Percentiles rank a stretch among this genome's conserved stretches.
These are phyloP conservation scores for Chaetomium tenue DNA, from an alignment of 495 filamentous ascomycete genomes.

Conservation along the genomic window DNA sequence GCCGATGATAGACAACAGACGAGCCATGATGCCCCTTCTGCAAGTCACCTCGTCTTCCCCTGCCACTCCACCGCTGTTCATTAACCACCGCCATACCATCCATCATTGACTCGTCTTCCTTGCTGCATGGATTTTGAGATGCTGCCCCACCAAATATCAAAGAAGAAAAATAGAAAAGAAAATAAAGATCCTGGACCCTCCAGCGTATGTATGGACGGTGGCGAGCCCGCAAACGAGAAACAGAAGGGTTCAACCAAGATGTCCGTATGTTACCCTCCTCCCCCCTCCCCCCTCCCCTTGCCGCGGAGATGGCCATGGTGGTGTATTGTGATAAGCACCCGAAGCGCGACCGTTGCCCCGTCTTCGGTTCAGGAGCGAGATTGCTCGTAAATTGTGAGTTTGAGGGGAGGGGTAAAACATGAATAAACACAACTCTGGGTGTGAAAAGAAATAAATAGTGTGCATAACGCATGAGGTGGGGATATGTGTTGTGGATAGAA, in stretches of 20 bases:
- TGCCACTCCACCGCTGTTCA: neutral
- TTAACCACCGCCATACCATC: constrained; percentile 1
- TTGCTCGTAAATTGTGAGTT: neutral
- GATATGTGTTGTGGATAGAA: neutral
- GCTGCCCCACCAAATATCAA: neutral
- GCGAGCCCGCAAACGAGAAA: too few relatives aligned
- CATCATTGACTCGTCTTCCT: neutral
- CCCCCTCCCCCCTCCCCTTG: too few relatives aligned
- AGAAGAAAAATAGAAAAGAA: neutral
- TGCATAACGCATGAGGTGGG: neutral
- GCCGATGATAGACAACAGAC: neutral
- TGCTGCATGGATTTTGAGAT: neutral
- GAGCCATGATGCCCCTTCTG: neutral
- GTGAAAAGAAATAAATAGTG: neutral
- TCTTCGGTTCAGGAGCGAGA: too few relatives aligned
- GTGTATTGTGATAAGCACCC: too few relatives aligned
- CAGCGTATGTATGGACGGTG: too few relatives aligned
- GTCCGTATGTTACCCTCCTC: too few relatives aligned
- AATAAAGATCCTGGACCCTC: too few relatives aligned
- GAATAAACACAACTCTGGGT: neutral
- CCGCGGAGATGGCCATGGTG: too few relatives aligned
- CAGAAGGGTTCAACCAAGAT: too few relatives aligned
- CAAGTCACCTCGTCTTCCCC: neutral
- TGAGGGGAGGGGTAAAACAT: neutral
- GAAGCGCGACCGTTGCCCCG: too few relatives aligned